These are phyloP conservation scores for Geotrichum aggregatum DNA, from an alignment of 1,139 yeast genomes.

Conservation along the genomic window DNA sequence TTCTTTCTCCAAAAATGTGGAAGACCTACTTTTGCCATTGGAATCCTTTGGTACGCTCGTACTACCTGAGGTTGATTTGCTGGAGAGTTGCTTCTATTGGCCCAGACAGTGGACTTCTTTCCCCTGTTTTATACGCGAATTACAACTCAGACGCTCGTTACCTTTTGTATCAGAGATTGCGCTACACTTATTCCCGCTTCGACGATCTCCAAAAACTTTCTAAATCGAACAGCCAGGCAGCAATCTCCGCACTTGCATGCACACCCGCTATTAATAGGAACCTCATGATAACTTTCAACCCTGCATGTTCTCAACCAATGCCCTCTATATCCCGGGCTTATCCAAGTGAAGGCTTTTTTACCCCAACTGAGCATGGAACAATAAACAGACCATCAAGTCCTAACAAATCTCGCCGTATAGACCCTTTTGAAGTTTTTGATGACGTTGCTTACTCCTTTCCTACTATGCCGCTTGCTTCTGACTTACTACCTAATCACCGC, in stretches of 20 bases:
- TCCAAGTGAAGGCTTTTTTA: not conserved
- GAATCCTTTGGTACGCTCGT: conserved; percentile 70
- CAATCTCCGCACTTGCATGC: conserved; percentile 42
- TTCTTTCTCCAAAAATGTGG: conserved; percentile 51
- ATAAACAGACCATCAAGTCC: not conserved
- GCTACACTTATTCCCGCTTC: conserved; percentile 28
- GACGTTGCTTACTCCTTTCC: conserved; percentile 63
- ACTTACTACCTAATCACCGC: conserved; percentile 4
- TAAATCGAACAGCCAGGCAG: conserved; percentile 19
- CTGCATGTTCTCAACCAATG: conserved; percentile 26
- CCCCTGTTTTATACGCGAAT: conserved; percentile 33
- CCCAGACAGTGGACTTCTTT: conserved; percentile 31
- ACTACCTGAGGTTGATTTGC: conserved; percentile 60
- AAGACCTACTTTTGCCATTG: conserved; percentile 64
- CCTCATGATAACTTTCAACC: conserved; percentile 44
- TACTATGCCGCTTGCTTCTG: conserved; percentile 25
- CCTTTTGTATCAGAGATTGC: conserved; percentile 29
- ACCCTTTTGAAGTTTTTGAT: conserved; percentile 72
- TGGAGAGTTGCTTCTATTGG: conserved; percentile 57
- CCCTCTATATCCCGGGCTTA: not conserved
- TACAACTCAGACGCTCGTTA: conserved; percentile 35
- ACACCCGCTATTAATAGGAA: conserved; percentile 50
- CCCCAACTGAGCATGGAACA: not conserved
- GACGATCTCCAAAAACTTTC: conserved; percentile 24
- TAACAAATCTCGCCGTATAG: conserved; percentile 29